Percentiles rank a stretch among this genome's conserved stretches.
Evolutionary conservation across 1,139 yeast genomes (phyloP).

Genomic region (Suhomyces bolitotheri): DNA sequence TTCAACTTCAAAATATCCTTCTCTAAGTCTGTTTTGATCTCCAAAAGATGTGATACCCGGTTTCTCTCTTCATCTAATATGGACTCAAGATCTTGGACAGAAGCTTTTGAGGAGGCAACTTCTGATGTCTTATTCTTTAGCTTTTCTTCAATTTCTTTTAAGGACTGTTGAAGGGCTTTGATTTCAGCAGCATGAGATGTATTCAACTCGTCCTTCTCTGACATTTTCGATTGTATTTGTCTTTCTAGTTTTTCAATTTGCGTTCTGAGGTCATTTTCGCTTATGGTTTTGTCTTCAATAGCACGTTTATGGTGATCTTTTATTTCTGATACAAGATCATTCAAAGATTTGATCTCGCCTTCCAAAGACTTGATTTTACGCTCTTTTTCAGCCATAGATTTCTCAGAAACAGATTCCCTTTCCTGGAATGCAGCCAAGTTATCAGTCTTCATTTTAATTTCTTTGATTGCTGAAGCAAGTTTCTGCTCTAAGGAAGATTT

Average conservation of each 20-base stretch:
- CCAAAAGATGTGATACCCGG: not conserved
- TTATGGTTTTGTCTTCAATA: not conserved
- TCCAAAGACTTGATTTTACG: too few relatives aligned
- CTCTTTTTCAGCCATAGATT: not conserved
- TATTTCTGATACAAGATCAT: not conserved
- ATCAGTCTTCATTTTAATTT: too few relatives aligned
- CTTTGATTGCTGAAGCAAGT: too few relatives aligned
- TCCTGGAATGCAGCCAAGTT: too few relatives aligned
- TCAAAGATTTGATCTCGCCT: not conserved
- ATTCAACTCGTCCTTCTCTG: not conserved
- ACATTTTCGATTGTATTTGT: not conserved
- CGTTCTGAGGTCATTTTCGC: not conserved
- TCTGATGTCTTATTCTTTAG: not conserved
- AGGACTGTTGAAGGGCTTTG: not conserved
- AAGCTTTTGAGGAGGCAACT: not conserved
- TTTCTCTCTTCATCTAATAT: not conserved
- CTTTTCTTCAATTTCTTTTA: not conserved
- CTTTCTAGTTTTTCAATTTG: not conserved
- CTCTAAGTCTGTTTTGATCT: not conserved
- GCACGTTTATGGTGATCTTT: constrained; percentile 1
- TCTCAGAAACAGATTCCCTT: not conserved
- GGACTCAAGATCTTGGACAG: not conserved
- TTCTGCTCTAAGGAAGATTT: not conserved
- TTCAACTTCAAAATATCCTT: not conserved
- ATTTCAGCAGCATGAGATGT: not conserved